Percentiles rank a stretch among this genome's conserved stretches.
phyloP scores from a whole-genome alignment of 148 eudicot genomes.

The Suaeda aralocaspica region DNA sequence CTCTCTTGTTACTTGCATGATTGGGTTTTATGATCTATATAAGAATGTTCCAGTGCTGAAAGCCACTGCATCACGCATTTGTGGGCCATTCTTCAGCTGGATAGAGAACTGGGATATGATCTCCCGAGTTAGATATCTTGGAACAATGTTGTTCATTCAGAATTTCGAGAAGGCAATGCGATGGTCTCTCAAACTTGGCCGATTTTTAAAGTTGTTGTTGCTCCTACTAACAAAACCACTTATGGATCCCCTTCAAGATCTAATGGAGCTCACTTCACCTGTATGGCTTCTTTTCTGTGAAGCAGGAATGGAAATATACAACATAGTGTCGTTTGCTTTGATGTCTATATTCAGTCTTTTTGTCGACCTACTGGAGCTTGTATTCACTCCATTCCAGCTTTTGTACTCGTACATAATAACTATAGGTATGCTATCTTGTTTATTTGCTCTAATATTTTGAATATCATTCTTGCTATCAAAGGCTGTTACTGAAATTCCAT shows the following conservation, averaged over 20 bases:
- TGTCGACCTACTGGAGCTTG: slow-evolving; percentile 43
- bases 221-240: slow-evolving; percentile 64
- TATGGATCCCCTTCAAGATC: slow-evolving; percentile 53
- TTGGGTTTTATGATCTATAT: slow-evolving; percentile 91
- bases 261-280: slow-evolving; percentile 53
- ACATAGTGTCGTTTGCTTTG: slow-evolving; percentile 36
- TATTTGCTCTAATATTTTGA: background rate
- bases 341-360: slow-evolving; percentile 38
- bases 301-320: slow-evolving; percentile 39
- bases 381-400: slow-evolving; percentile 64
- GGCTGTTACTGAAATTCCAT: background rate
- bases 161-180: slow-evolving; percentile 72
- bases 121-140: slow-evolving; percentile 76
- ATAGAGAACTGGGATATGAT: slow-evolving; percentile 93
- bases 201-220: slow-evolving; percentile 46
- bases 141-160: slow-evolving; percentile 96
- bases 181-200: slow-evolving; percentile 60
- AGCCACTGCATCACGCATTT: slow-evolving; percentile 76
- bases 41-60: slow-evolving; percentile 91
- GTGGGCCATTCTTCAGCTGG: slow-evolving; percentile 88
- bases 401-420: slow-evolving; percentile 42
- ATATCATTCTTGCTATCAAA: background rate
- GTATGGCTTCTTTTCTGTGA: slow-evolving; percentile 51
- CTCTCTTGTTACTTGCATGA: slow-evolving; percentile 72
- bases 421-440: slow-evolving; percentile 40